Conservation (phyloP, 148 eudicot genomes). For the Gaultheria prostrata region DNA sequence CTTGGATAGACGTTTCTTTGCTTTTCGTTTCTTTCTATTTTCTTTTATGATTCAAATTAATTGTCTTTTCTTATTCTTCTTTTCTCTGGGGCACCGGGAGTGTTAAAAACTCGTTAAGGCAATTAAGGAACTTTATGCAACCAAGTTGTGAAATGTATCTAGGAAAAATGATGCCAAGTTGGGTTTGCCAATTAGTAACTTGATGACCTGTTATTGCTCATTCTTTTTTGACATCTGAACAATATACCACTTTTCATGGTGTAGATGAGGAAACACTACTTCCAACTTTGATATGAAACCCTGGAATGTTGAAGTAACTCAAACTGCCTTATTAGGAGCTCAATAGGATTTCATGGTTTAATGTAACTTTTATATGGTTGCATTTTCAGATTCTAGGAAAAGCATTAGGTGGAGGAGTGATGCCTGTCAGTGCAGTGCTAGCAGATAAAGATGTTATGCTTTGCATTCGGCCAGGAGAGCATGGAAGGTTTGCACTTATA, state of each 20-base stretch:
- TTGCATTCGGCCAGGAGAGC: conserved; percentile 95
- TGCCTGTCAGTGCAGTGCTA: conserved; percentile 97
- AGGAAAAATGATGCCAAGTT: neutral
- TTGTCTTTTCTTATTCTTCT: neutral
- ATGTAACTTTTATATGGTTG: conserved; percentile 10
- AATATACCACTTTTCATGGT: neutral
- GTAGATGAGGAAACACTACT: neutral
- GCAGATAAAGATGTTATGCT: conserved; percentile 98
- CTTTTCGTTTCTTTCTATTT: neutral
- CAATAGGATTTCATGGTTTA: neutral
- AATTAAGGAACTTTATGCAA: neutral
- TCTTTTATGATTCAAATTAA: neutral
- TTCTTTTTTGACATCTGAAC: neutral
- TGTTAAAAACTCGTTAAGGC: neutral
- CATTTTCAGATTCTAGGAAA: conserved; percentile 75
- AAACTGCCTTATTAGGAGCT: neutral
- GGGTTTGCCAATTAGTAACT: neutral
- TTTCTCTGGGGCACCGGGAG: neutral
- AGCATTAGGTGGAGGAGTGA: conserved; percentile 98
- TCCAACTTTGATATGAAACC: neutral
- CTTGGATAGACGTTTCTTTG: neutral
- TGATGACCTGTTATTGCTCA: neutral
- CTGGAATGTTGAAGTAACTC: neutral
- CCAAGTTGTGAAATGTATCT: neutral
- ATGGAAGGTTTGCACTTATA: conserved; percentile 71